Percentiles rank a stretch among this genome's conserved stretches.
Evolutionary conservation across 805 yeast species (phyloP).

Genomic region (Metschnikowia drakensbergensis): DNA sequence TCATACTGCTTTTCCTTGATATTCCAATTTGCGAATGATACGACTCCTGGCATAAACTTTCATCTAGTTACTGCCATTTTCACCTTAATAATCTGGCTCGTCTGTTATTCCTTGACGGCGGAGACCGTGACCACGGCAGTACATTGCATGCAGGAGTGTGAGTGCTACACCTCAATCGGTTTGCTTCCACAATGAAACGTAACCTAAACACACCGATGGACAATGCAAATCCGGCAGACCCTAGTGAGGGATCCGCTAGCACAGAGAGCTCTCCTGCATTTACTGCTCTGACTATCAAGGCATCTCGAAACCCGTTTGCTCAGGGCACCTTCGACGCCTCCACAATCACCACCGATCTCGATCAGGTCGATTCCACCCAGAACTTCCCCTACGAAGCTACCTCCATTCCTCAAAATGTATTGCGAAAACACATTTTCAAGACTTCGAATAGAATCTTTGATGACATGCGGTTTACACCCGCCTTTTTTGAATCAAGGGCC

Average conservation of each 20-base stretch:
- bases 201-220: constrained; percentile 1
- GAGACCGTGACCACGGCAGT: constrained; percentile 2
- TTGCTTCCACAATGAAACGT: constrained; percentile 2
- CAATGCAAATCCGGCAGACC: not conserved
- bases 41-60: not conserved
- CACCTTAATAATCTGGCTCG: too few species aligned
- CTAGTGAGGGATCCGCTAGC: not conserved
- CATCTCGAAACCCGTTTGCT: constrained; percentile 11
- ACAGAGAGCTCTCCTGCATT: not conserved
- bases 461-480: constrained; percentile 42
- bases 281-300: not conserved
- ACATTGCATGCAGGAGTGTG: not conserved
- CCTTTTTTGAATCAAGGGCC: constrained; percentile 7
- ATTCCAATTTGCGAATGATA: not conserved
- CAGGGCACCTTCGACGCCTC: constrained; percentile 4
- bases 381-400: constrained; percentile 16
- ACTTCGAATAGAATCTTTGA: constrained; percentile 66
- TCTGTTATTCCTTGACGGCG: not conserved
- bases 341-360: not conserved
- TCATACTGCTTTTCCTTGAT: not conserved
- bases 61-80: not conserved
- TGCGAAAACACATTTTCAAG: constrained; percentile 42
- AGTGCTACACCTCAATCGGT: not conserved
- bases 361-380: constrained; percentile 1
- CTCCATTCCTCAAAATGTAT: constrained; percentile 10